Evolutionary conservation across 805 yeast genomes (phyloP), one percentile per base, ranked within the genome.

Genomic region (Yarrowia hollandica): DNA sequence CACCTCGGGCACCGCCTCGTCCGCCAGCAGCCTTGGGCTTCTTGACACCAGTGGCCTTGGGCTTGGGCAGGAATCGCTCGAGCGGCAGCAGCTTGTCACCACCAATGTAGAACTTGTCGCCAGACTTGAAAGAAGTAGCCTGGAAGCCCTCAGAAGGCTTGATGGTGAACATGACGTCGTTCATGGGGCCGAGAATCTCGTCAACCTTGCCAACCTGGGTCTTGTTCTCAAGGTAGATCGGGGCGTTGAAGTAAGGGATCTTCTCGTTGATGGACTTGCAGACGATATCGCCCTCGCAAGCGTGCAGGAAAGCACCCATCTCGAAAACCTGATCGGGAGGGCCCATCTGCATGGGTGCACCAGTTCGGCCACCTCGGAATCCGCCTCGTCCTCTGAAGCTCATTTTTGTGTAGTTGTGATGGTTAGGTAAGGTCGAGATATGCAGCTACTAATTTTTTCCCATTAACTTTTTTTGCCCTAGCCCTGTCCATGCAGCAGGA

Each of bases 161-260:
- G 67, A 94, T 85, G 34, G 99, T 94, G 81, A 94, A 94, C 72
- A 82, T 92, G n/a, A 94, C 97, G 76, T 94, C 99, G 72, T 94
- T 94, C 72, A 94, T 77, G 48, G 99, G 98, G 55, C 99, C 99
- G 66, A 94, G 81, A 64, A 94, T 94, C 79, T 94, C 99, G 73
- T 94, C 99, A 61, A 94, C 96, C 74, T 94, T 94, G 68, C 99
- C 99, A 48, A 94, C 85, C 71, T 87, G 94, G 22, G 96, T 86
- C 72, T 94, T 94, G 80, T 94, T 92, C 73, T 94, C 98, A 67
- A 94, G 81, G 74, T 86, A 94, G 68, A 94, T 91, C 72, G 99
- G 99, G 23, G 99, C 99, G 76, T 94, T 94, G 82, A 94, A 94
- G 74, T 92, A 94, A 69, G 99, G 99, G 66, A 94, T 80, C 78